Percentiles rank a stretch among this genome's conserved stretches.
Conservation (phyloP, 2,329 filamentous ascomycete species). For the Didymella exigua region DNA sequence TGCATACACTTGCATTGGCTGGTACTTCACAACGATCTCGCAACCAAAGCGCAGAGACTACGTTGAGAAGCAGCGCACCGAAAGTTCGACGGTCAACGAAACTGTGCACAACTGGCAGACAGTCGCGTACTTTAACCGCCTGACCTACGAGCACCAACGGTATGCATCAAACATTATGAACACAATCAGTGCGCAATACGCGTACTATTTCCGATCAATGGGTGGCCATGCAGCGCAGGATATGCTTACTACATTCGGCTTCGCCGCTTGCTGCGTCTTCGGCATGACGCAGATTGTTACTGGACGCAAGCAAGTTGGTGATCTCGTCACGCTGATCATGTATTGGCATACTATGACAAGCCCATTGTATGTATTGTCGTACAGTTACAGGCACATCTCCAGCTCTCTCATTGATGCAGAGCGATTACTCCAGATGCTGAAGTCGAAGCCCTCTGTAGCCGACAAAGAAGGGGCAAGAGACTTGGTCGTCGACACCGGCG, state of each 20-base stretch:
- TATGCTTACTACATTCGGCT: slow-evolving; percentile 56
- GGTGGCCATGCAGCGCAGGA: slow-evolving; percentile 51
- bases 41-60: slow-evolving; percentile 49
- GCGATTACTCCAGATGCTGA: slow-evolving; percentile 62
- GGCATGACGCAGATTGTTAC: slow-evolving; percentile 60
- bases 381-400: slow-evolving; percentile 56
- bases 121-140: slow-evolving; percentile 64
- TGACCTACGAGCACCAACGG: slow-evolving; percentile 58
- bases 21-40: slow-evolving; percentile 52
- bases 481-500: slow-evolving; percentile 55
- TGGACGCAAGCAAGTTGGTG: slow-evolving; percentile 59
- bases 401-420: slow-evolving; percentile 69
- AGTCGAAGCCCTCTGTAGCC: slow-evolving; percentile 61
- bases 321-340: slow-evolving; percentile 67
- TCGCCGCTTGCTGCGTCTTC: slow-evolving; percentile 57
- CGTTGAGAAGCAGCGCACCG: slow-evolving; percentile 54
- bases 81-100: slow-evolving; percentile 62
- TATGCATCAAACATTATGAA: slow-evolving; percentile 52
- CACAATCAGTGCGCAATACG: slow-evolving; percentile 44
- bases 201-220: slow-evolving; percentile 41
- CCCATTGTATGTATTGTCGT: slow-evolving; percentile 59
- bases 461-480: slow-evolving; percentile 49
- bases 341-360: slow-evolving; percentile 63
- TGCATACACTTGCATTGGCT: slow-evolving; percentile 59
- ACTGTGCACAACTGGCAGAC: slow-evolving; percentile 66